These are phyloP conservation scores for Lasiosphaeria hispida DNA, from an alignment of 495 filamentous ascomycete genomes.

Conservation along the genomic window DNA sequence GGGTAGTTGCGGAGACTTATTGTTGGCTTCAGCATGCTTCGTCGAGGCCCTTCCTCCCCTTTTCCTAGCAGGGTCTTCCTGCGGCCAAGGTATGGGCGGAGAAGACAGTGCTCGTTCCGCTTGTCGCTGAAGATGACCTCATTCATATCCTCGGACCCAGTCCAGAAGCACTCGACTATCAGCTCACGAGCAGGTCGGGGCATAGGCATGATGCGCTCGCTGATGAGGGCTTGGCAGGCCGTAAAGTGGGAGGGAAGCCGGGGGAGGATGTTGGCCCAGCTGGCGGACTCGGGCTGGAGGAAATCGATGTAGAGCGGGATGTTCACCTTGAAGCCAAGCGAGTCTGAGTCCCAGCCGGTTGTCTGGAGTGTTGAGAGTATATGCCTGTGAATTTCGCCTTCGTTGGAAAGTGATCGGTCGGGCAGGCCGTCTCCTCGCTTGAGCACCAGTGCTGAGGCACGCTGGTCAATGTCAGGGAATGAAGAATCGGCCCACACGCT, in stretches of 20 bases:
- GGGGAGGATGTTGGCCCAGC: slow-evolving; percentile 12
- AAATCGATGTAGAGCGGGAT: neutral
- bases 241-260: slow-evolving; percentile 9
- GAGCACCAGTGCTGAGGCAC: neutral
- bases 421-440: slow-evolving; percentile 13
- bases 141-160: slow-evolving; percentile 28
- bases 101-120: slow-evolving; percentile 40
- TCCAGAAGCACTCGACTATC: slow-evolving; percentile 22
- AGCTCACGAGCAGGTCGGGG: slow-evolving; percentile 19
- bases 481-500: slow-evolving; percentile 12
- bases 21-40: neutral
- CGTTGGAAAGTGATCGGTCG: slow-evolving; percentile 7
- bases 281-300: neutral
- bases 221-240: slow-evolving; percentile 38
- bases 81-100: slow-evolving; percentile 46
- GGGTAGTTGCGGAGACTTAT: slow-evolving; percentile 49
- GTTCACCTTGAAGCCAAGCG: slow-evolving; percentile 6
- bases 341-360: neutral
- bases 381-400: slow-evolving; percentile 5
- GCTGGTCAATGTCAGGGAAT: neutral
- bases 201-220: slow-evolving; percentile 44
- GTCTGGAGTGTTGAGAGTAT: neutral
- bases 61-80: slow-evolving; percentile 4
- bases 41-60: no score
- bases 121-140: slow-evolving; percentile 26